These are phyloP conservation scores for Geranium rotundifolium DNA, from an alignment of 345 rosid species.

Conservation along the genomic window DNA sequence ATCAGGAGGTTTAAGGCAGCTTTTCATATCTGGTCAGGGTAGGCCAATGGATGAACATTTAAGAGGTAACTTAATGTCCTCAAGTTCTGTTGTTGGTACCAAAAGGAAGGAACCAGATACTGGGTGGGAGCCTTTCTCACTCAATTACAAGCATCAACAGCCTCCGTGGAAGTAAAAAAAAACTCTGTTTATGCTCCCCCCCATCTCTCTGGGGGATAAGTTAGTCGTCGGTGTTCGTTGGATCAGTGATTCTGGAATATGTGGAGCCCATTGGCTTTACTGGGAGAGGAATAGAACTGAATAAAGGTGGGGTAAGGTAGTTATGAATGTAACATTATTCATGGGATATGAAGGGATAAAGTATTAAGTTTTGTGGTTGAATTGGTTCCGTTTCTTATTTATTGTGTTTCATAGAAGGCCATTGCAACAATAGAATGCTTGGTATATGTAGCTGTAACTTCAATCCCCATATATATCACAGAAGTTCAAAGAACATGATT, in stretches of 20 bases:
- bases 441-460: slow-evolving; percentile 26
- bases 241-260: too few relatives aligned
- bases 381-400: slow-evolving; percentile 3
- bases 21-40: slow-evolving; percentile 45
- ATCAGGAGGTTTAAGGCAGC: slow-evolving; percentile 46
- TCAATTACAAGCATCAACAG: slow-evolving; percentile 15
- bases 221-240: too few relatives aligned
- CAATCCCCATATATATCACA: slow-evolving; percentile 30
- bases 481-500: neutral
- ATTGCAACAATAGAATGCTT: slow-evolving; percentile 22
- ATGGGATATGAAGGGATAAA: slow-evolving; percentile 22
- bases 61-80: slow-evolving; percentile 24
- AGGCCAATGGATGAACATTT: slow-evolving; percentile 36
- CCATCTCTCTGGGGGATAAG: too few relatives aligned
- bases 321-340: slow-evolving; percentile 24
- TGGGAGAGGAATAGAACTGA: slow-evolving; percentile 16
- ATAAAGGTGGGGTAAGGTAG: slow-evolving; percentile 24
- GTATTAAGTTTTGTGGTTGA: slow-evolving; percentile 23
- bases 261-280: slow-evolving; percentile 3
- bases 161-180: slow-evolving; percentile 58
- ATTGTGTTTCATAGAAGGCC: slow-evolving; percentile 26
- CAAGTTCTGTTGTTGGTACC: slow-evolving; percentile 50
- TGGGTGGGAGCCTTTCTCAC: slow-evolving; percentile 9
- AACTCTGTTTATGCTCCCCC: neutral
- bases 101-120: slow-evolving; percentile 83